These are phyloP conservation scores for Gomphus sp. DNA, from an alignment of 1,284 basidiomycete species.

Conservation along the genomic window DNA sequence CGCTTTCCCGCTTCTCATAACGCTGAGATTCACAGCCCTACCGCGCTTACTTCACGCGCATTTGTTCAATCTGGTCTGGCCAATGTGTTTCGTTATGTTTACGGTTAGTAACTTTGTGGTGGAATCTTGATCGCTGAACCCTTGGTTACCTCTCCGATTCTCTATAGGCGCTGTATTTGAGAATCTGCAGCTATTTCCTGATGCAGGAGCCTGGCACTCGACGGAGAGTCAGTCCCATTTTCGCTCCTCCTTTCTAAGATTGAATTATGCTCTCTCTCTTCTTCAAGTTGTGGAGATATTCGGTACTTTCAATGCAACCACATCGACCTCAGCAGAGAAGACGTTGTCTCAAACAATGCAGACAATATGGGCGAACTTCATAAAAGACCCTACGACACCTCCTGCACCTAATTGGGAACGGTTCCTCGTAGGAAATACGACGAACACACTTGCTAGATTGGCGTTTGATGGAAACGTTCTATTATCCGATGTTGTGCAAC, in stretches of 20 bases:
- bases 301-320: slow-evolving; percentile 14
- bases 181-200: slow-evolving; percentile 7
- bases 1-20: neutral
- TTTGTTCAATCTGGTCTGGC: slow-evolving; percentile 8
- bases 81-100: slow-evolving; percentile 14
- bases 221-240: slow-evolving; percentile 1
- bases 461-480: slow-evolving; percentile 6
- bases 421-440: slow-evolving; percentile 6
- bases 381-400: no score
- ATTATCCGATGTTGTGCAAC: slow-evolving; percentile 6
- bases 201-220: slow-evolving; percentile 8
- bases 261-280: neutral
- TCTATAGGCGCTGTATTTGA: slow-evolving; percentile 10
- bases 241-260: neutral
- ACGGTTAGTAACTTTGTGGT: slow-evolving; percentile 8
- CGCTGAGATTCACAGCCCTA: slow-evolving; percentile 2
- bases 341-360: slow-evolving; percentile 13
- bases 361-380: slow-evolving; percentile 14
- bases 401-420: slow-evolving; percentile 3
- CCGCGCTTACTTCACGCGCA: no score
- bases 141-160: neutral
- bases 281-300: slow-evolving; percentile 13
- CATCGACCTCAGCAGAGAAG: slow-evolving; percentile 11
- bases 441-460: slow-evolving; percentile 2
- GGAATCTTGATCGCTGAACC: neutral